A percentile compares a stretch with the other conserved stretches of the same genome.
phyloP scores from a whole-genome alignment of 169 alveolate species.

The Plasmodium sp. region DNA sequence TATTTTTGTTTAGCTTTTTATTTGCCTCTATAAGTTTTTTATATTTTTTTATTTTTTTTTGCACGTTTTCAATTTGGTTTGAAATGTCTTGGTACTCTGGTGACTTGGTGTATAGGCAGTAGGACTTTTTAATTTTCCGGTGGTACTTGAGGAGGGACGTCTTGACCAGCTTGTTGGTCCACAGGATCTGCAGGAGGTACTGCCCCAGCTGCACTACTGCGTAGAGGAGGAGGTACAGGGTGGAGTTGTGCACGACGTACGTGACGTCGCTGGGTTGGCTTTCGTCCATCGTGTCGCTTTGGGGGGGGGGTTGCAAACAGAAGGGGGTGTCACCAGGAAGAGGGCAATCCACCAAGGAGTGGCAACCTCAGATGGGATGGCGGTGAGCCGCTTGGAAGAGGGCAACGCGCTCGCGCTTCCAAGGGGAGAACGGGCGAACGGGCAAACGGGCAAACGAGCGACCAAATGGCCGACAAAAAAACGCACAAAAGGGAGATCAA shows the following conservation, averaged over 20 bases:
- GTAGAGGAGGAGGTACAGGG: constrained; percentile 28
- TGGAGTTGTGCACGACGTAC: constrained; percentile 50
- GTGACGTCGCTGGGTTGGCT: neutral
- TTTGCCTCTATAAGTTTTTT: constrained; percentile 36
- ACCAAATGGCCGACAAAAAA: neutral
- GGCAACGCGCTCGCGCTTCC: too few species aligned
- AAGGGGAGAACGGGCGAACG: too few species aligned
- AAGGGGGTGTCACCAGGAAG: neutral
- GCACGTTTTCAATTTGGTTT: constrained; percentile 8
- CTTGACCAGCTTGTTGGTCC: neutral
- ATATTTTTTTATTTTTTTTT: constrained; percentile 46
- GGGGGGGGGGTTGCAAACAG: neutral
- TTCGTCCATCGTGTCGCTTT: neutral
- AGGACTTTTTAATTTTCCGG: neutral
- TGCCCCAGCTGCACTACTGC: neutral
- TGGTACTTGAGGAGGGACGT: neutral
- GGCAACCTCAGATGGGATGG: too few species aligned
- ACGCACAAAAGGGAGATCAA: neutral
- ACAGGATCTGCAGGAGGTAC: neutral
- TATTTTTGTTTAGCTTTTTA: constrained; percentile 39
- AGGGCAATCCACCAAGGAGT: neutral
- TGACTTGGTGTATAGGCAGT: neutral
- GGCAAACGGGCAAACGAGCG: too few species aligned
- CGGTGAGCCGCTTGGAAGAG: too few species aligned
- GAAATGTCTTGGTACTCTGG: neutral